A percentile compares a stretch with the other conserved stretches of the same genome.
These are phyloP conservation scores for Diaporthe vaccinii DNA, from an alignment of 2,329 filamentous ascomycete genomes.

Conservation along the genomic window DNA sequence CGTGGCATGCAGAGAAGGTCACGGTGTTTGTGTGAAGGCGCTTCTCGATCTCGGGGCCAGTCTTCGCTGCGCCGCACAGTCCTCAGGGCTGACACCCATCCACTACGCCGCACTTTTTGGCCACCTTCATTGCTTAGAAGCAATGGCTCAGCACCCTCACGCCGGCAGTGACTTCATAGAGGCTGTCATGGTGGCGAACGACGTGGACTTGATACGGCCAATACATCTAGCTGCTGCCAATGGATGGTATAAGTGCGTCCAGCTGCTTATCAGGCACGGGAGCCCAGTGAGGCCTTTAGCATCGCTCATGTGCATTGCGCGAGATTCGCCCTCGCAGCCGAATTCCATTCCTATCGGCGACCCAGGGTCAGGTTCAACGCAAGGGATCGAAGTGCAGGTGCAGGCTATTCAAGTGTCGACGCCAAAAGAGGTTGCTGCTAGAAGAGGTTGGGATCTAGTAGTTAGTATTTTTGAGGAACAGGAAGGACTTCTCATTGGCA, in stretches of 20 bases:
- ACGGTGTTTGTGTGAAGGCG: neutral
- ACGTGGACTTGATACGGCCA: neutral
- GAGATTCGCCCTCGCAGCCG: neutral
- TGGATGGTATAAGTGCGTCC: neutral
- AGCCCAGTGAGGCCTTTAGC: neutral
- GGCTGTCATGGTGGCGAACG: fast-evolving
- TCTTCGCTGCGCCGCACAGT: neutral
- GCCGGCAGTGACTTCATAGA: neutral
- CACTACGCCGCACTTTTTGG: neutral
- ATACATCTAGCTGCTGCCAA: neutral
- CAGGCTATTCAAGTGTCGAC: neutral
- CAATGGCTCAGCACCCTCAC: neutral
- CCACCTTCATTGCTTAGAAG: neutral
- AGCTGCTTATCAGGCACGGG: neutral
- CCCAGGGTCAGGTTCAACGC: neutral
- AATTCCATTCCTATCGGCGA: neutral
- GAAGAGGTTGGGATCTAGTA: neutral
- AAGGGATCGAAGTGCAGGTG: neutral
- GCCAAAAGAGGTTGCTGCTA: neutral
- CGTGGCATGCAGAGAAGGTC: neutral
- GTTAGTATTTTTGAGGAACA: neutral
- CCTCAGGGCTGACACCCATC: neutral
- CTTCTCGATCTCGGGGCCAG: neutral
- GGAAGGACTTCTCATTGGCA: neutral
- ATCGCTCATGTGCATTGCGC: neutral